Percentiles rank a stretch among this genome's conserved stretches.
phyloP scores from a whole-genome alignment of 139 green algal species.

The Pleodorina starrii region DNA sequence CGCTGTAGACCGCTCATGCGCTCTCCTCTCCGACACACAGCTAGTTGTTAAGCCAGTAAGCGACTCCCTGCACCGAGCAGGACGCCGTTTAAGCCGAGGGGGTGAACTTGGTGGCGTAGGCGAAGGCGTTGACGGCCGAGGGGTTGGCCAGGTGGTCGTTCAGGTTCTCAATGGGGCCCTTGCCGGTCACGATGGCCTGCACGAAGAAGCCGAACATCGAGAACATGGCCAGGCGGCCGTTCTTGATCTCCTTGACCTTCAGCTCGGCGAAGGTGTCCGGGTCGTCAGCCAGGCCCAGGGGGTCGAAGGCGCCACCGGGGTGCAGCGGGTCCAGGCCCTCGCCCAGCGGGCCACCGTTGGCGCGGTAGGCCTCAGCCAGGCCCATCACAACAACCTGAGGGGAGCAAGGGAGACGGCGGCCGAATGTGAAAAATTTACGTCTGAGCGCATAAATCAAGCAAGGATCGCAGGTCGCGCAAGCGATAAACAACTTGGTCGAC shows the following conservation, averaged over 20 bases:
- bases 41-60: background rate
- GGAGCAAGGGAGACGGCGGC: background rate
- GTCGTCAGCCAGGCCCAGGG: slow-evolving; percentile 94
- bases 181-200: slow-evolving; percentile 84
- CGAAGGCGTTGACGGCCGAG: slow-evolving; percentile 82
- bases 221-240: slow-evolving; percentile 92
- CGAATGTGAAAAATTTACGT: no score
- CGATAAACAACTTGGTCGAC: no score
- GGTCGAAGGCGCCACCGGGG: slow-evolving; percentile 87
- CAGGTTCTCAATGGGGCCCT: slow-evolving; percentile 86
- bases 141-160: slow-evolving; percentile 86
- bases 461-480: no score
- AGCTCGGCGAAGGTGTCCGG: slow-evolving; percentile 85
- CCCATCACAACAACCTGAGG: slow-evolving; percentile 89
- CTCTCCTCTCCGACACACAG: background rate
- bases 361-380: slow-evolving; percentile 93
- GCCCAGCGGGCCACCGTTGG: slow-evolving; percentile 88
- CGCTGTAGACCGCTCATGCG: background rate
- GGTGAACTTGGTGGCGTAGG: slow-evolving; percentile 81
- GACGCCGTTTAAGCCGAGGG: slow-evolving; percentile 31
- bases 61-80: no score
- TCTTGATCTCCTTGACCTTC: slow-evolving; percentile 91
- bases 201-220: slow-evolving; percentile 89
- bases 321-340: slow-evolving; percentile 73
- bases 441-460: no score